Evolutionary conservation across 2,329 filamentous ascomycete species (phyloP), one percentile per base, ranked within the genome.

Genomic region (Stemphylium vesicarium): DNA sequence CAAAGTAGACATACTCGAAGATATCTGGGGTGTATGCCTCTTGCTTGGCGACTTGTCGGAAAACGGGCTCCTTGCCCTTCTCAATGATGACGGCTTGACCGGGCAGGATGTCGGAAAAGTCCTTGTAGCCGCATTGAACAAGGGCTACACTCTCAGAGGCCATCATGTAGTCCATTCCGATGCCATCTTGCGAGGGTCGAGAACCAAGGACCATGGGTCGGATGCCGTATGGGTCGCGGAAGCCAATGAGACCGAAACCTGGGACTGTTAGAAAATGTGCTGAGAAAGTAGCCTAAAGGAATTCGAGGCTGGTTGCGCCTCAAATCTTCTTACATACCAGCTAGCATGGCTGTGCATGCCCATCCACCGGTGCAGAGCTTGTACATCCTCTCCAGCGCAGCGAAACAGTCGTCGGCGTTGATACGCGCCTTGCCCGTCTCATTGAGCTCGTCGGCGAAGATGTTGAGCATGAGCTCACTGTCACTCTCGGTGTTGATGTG

Each of bases 401-500:
- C 84, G 75, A 95, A 94, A 68, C 92, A 83, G 75, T 95, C 91
- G 49, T 88, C 86, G 53, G 84, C 81, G 69, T 94, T 94, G 60
- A 91, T 88, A 77, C 91, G 88, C 52, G 88, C 85, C 78, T 95
- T 95, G 66, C 89, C 88, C 22, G 89, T 91, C 77, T 92, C 87
- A 63, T 89, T 88, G 42, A 95, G 83, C 73, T 90, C 89, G 73
- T 90, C 86, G 20, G 92, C 93, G 65, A 94, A 96, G 64, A 96
- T 84, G 76, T 96, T 96, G 57, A 96, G 82, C 81, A 95, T 90
- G 58, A 94, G 79, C 78, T 96, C 92, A 64, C 88, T 92, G 78
- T 96, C 92, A 53, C 88, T 92, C 69, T 96, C 91, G 24, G 92
- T 93, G 77, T 96, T 96, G 80, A 95, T 90, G 74, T 96, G 92